phyloP scores from a whole-genome alignment of 306 rosid genomes.

The Acacia crassicarpa region DNA sequence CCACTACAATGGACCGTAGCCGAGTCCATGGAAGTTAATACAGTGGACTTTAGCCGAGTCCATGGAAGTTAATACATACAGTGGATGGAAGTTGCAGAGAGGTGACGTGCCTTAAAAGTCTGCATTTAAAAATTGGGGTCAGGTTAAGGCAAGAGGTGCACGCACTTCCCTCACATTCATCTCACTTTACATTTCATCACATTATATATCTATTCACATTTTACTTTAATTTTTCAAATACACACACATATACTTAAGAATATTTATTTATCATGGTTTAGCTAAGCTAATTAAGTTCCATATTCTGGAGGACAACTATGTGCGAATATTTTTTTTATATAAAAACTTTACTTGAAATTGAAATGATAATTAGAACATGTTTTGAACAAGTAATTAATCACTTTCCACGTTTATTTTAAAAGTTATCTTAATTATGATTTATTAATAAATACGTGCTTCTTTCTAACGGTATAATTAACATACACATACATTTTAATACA shows the following conservation, averaged over 20 bases:
- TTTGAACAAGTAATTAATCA: background rate
- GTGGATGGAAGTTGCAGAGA: background rate
- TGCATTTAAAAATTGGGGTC: background rate
- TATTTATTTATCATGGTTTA: background rate
- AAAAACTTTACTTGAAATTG: too few relatives aligned
- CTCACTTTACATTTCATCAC: background rate
- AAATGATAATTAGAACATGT: background rate
- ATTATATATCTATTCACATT: background rate
- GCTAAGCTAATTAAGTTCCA: background rate
- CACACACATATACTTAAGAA: too few relatives aligned
- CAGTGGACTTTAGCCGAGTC: too few relatives aligned
- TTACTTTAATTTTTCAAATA: background rate
- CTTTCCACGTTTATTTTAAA: background rate
- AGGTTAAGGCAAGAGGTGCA: background rate
- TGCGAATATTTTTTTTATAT: too few relatives aligned
- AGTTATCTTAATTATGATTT: too few relatives aligned
- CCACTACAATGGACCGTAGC: too few relatives aligned
- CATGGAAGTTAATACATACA: background rate
- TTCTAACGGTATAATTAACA: background rate
- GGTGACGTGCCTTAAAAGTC: conserved; percentile 8
- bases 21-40: too few relatives aligned
- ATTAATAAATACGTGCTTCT: background rate
- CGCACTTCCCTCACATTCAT: background rate
- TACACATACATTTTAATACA: too few relatives aligned
- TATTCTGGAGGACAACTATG: too few relatives aligned